These are phyloP conservation scores for Acanthamoeba castellanii DNA, from an alignment of 208 protist species.

Conservation along the genomic window DNA sequence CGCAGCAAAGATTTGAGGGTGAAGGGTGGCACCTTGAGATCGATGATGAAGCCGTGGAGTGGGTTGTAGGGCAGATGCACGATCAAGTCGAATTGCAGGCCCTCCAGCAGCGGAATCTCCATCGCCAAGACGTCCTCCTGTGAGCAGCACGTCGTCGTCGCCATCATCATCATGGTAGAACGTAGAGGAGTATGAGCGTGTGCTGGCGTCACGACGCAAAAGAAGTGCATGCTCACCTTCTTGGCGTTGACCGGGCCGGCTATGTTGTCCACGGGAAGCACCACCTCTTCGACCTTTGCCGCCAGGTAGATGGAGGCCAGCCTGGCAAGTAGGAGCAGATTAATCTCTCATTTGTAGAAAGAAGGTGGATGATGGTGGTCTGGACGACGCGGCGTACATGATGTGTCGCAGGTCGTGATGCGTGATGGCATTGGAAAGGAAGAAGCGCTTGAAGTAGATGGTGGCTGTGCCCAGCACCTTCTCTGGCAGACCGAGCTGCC, in stretches of 20 bases:
- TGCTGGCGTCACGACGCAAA: not conserved
- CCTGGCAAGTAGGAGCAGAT: not conserved
- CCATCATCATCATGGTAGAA: no score
- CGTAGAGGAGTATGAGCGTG: not conserved
- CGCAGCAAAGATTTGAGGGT: not conserved
- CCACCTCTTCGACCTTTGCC: conserved; percentile 38
- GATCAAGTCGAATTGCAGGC: conserved; percentile 34
- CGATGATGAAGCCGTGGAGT: conserved; percentile 30
- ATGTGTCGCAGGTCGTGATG: conserved; percentile 27
- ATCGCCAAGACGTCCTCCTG: not conserved
- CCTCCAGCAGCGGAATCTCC: conserved; percentile 52
- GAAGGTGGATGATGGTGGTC: no score
- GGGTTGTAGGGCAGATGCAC: conserved; percentile 48
- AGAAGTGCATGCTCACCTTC: not conserved
- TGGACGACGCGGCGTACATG: not conserved
- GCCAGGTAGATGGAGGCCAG: conserved; percentile 35
- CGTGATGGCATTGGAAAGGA: conserved; percentile 25
- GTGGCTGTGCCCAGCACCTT: conserved; percentile 41
- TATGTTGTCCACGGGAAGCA: conserved; percentile 1
- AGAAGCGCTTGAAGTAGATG: conserved; percentile 61
- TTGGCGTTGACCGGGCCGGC: not conserved
- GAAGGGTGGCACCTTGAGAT: conserved; percentile 18
- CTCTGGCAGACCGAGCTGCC: conserved; percentile 10
- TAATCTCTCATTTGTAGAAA: not conserved
- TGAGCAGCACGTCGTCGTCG: no score